Evolutionary conservation across 2,329 filamentous ascomycete species (phyloP).

Genomic region (Fusarium sp.): DNA sequence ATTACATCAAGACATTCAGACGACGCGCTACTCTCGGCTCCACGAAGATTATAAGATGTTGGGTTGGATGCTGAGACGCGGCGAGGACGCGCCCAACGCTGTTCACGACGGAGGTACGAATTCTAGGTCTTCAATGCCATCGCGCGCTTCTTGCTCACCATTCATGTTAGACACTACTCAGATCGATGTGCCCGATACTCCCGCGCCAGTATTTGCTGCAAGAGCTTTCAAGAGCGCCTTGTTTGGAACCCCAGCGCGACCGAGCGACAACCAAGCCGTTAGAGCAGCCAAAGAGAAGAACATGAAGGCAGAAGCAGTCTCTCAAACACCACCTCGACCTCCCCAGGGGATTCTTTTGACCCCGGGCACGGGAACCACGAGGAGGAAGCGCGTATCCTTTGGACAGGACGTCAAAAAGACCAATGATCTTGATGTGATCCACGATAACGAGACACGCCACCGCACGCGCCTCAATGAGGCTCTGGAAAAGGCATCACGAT

Average conservation of each 20-base stretch:
- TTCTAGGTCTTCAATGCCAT: background rate
- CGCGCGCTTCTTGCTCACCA: background rate
- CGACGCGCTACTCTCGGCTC: background rate
- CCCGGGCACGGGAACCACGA: slow-evolving; percentile 69
- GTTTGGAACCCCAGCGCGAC: slow-evolving; percentile 67
- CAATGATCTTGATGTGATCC: slow-evolving; percentile 48
- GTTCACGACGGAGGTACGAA: slow-evolving; percentile 45
- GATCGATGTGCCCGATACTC: slow-evolving; percentile 70
- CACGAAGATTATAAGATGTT: slow-evolving; percentile 57
- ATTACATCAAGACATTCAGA: slow-evolving; percentile 1
- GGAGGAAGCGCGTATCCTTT: slow-evolving; percentile 74
- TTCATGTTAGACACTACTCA: slow-evolving; percentile 54
- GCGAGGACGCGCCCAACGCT: slow-evolving; percentile 51
- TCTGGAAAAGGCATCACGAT: slow-evolving; percentile 51
- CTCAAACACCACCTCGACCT: slow-evolving; percentile 57
- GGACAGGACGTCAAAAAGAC: slow-evolving; percentile 65
- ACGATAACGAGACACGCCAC: slow-evolving; percentile 40
- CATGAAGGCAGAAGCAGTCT: slow-evolving; percentile 40
- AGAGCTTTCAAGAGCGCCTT: slow-evolving; percentile 72
- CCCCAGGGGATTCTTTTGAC: slow-evolving; percentile 71
- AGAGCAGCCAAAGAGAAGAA: slow-evolving; percentile 40
- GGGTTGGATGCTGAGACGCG: slow-evolving; percentile 67
- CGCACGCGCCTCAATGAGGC: slow-evolving; percentile 58
- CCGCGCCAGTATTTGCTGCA: slow-evolving; percentile 73
- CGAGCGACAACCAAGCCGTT: slow-evolving; percentile 46